Base-by-base conservation (phyloP, 768 basidiomycete genomes). In the Auriscalpium vulgare region DNA sequence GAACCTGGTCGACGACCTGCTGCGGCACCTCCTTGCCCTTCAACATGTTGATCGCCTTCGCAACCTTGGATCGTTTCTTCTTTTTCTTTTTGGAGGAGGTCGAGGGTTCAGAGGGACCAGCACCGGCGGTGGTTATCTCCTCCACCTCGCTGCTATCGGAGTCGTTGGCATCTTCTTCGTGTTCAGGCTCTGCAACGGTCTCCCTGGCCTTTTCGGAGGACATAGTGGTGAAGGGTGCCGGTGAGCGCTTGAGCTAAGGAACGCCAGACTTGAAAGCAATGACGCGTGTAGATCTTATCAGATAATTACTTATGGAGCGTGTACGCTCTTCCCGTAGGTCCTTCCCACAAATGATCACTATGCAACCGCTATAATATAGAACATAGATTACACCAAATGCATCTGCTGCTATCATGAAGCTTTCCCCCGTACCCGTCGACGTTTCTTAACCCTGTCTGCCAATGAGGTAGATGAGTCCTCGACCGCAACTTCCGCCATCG, bases 41-140 rank as follows among this genome's bases (percentile, higher is more conserved):
- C 6, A 83, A 62, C 17, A 77, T 74, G 64, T 75, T 75, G 43
- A 83, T 65, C 5, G 73, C 72, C 58, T 75, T 85, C 56, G 76
- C 68, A 21, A 74, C 80, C 66, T 88, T 92, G 4, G 86, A 84
- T 69, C 84, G 88, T 71, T 90, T 91, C 78, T 91, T 93, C 75
- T 93, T 92, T 71, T 89, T 93, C 76, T 89, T 92, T 72, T 87
- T 87, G 37, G 79, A 77, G 5, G 79, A 65, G 13, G 73, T 66
- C 8, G 67, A 60, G 9, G 65, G 62, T 40, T 67, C 60, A 21
- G 37, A 34, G 36, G 43, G 47, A n/a, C 49, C 38, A 44, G 47
- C 46, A 9, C 52, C 53, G 2, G 19, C 50, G 40, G 40, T 43
- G 40, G 40, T 43, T 13, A 43, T 43, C 40, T 43, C 40, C 40